These are phyloP conservation scores for Diaporthe helianthi DNA, from an alignment of 2,329 filamentous ascomycete genomes.

Conservation along the genomic window DNA sequence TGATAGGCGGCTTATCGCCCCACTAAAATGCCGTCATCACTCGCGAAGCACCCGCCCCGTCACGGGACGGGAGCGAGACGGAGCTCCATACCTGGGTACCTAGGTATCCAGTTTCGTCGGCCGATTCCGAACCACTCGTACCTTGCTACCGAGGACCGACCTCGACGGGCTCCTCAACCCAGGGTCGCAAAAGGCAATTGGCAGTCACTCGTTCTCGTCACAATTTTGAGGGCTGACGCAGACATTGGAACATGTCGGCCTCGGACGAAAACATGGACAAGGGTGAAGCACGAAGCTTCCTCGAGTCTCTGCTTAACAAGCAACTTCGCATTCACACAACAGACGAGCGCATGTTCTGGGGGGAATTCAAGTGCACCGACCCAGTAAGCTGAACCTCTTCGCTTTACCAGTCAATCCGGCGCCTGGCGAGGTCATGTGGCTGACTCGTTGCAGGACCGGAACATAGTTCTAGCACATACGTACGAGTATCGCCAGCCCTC, in stretches of 20 bases:
- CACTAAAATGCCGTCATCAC: slow-evolving; percentile 31
- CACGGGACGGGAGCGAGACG: slow-evolving; percentile 28
- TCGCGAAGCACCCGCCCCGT: slow-evolving; percentile 34
- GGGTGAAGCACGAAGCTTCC: slow-evolving; percentile 60
- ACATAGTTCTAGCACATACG: slow-evolving; percentile 84
- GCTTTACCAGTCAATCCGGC: background rate
- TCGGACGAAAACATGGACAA: slow-evolving; percentile 52
- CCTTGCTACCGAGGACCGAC: slow-evolving; percentile 27
- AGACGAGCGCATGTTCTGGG: slow-evolving; percentile 88
- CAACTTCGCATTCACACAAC: slow-evolving; percentile 80
- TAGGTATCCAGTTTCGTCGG: background rate
- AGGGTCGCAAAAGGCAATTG: background rate
- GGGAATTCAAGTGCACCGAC: slow-evolving; percentile 94
- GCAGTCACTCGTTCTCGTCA: background rate
- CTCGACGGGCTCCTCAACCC: slow-evolving; percentile 9
- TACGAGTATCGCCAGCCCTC: slow-evolving; percentile 88
- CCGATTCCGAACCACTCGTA: slow-evolving; percentile 2
- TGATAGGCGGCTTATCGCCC: slow-evolving; percentile 17
- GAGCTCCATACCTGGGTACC: too few species aligned
- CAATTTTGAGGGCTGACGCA: background rate
- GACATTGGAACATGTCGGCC: slow-evolving; percentile 8
- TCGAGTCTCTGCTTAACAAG: slow-evolving; percentile 75
- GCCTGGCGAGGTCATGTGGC: background rate
- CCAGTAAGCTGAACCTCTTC: slow-evolving; percentile 61
- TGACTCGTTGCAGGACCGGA: slow-evolving; percentile 69